Evolutionary conservation across 2,329 filamentous ascomycete species (phyloP).

Genomic region (Penicillium vulpinum): DNA sequence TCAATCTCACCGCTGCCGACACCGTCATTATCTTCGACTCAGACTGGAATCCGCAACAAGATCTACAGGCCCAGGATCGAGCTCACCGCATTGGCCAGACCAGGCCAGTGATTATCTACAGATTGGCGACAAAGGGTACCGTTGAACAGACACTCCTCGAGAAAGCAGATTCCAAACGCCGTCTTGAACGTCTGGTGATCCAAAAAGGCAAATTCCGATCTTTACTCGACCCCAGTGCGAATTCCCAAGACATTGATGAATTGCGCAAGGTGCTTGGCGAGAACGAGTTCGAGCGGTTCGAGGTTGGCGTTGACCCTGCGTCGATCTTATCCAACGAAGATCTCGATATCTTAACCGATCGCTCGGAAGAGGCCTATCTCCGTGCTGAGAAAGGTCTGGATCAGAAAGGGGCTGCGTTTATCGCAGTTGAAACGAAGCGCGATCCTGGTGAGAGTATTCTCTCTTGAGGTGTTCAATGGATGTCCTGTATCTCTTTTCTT

Average conservation of each 20-base stretch:
- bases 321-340: conserved; percentile 74
- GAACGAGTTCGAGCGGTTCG: conserved; percentile 70
- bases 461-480: conserved; percentile 23
- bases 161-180: conserved; percentile 85
- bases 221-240: conserved; percentile 58
- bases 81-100: conserved; percentile 94
- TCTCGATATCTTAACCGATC: conserved; percentile 74
- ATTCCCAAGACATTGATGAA: conserved; percentile 58
- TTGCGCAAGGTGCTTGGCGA: conserved; percentile 64
- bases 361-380: conserved; percentile 66
- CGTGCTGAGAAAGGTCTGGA: conserved; percentile 77
- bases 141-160: conserved; percentile 86
- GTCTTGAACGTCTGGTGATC: conserved; percentile 92
- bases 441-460: conserved; percentile 42
- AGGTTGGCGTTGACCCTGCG: conserved; percentile 55
- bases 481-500: background rate
- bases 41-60: conserved; percentile 95
- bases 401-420: conserved; percentile 56
- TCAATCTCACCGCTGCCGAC: conserved; percentile 88
- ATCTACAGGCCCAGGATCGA: conserved; percentile 93
- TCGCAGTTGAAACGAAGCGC: conserved; percentile 76
- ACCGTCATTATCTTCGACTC: conserved; percentile 90
- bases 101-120: conserved; percentile 86
- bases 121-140: conserved; percentile 87
- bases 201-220: conserved; percentile 83